Conservation (phyloP, 331 rosid genomes). For the Malus hybrid region DNA sequence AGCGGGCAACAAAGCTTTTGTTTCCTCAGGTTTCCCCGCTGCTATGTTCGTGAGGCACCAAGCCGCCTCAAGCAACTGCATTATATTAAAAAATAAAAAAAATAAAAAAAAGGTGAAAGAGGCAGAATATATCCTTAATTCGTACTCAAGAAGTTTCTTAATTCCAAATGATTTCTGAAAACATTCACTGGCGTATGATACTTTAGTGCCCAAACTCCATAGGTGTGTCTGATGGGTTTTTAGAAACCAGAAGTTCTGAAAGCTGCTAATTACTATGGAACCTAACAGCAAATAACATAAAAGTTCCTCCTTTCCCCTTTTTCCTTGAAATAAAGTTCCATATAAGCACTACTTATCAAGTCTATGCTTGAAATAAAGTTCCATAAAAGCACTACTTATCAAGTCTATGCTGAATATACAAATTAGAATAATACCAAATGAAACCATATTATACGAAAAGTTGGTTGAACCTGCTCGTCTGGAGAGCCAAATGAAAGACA, state of each 20-base stretch:
- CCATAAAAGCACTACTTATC: background rate
- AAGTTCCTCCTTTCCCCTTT: background rate
- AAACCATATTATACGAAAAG: background rate
- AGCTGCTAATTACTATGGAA: background rate
- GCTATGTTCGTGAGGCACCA: constrained; percentile 98
- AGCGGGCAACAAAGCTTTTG: constrained; percentile 84
- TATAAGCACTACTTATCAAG: background rate
- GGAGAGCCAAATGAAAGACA: constrained; percentile 94
- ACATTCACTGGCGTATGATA: background rate
- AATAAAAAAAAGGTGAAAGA: constrained; percentile 17
- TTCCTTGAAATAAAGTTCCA: background rate
- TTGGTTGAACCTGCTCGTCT: constrained; percentile 74
- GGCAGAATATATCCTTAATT: constrained; percentile 7
- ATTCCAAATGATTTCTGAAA: background rate
- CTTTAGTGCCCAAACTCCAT: background rate
- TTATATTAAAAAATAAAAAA: constrained; percentile 8
- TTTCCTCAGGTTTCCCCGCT: constrained; percentile 93
- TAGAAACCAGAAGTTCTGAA: background rate
- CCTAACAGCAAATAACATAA: background rate
- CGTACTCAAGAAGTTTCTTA: background rate
- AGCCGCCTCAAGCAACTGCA: constrained; percentile 97
- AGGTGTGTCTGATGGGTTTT: background rate
- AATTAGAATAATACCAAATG: background rate
- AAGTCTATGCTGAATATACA: background rate
- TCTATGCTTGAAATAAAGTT: background rate